Percentiles rank a stretch among this genome's conserved stretches.
phyloP scores from a whole-genome alignment of 2,329 filamentous ascomycete genomes.

The Diaporthe aspalathi region DNA sequence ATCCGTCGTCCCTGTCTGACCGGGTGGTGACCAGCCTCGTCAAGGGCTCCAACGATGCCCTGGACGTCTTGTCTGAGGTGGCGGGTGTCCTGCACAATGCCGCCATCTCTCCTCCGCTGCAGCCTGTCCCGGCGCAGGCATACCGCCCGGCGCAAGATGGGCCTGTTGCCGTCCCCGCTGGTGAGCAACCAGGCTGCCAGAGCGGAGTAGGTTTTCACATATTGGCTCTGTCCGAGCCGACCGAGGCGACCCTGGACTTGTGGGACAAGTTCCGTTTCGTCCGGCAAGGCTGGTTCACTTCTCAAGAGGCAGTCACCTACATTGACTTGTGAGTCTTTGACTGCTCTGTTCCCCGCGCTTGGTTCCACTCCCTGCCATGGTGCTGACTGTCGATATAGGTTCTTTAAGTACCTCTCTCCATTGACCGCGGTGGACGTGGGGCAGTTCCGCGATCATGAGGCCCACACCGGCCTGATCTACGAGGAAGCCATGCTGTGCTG shows the following conservation, averaged over 20 bases:
- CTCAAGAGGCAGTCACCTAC: neutral
- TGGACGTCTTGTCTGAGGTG: neutral
- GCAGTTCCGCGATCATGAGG: neutral
- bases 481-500: neutral
- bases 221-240: neutral
- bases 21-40: neutral
- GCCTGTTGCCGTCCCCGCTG: neutral
- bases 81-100: neutral
- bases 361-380: too few species aligned
- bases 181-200: neutral
- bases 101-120: neutral
- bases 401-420: neutral
- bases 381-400: neutral
- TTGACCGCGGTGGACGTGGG: neutral
- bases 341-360: neutral
- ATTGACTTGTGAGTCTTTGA: neutral
- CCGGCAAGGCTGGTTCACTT: conserved; percentile 1
- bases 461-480: neutral
- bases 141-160: neutral
- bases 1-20: neutral
- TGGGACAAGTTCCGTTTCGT: neutral
- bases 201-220: neutral
- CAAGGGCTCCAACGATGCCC: conserved; percentile 6
- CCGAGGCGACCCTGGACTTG: neutral
- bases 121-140: neutral